Conservation (phyloP, 805 yeast genomes). For the Spathaspora boniae region DNA sequence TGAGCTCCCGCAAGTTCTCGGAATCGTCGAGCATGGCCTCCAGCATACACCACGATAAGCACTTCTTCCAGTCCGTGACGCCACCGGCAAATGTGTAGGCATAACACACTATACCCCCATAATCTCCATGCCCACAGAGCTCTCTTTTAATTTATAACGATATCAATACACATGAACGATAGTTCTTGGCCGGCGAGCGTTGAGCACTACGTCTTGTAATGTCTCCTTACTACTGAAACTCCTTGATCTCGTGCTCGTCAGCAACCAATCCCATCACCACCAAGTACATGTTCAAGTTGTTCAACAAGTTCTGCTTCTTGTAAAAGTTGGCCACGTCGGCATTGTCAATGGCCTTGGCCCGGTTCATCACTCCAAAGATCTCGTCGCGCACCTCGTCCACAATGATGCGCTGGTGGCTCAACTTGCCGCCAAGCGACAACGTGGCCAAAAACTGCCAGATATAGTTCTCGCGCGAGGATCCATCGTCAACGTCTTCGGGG, state of each 20-base stretch:
- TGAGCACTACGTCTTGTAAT: neutral
- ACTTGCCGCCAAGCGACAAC: slow-evolving; percentile 83
- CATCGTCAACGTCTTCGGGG: slow-evolving; percentile 50
- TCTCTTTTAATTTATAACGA: no score
- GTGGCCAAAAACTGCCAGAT: slow-evolving; percentile 98
- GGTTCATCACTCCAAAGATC: slow-evolving; percentile 81
- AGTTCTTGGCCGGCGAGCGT: no score
- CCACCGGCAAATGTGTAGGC: no score
- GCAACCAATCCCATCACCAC: slow-evolving; percentile 97
- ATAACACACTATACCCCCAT: no score
- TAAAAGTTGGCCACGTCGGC: slow-evolving; percentile 43
- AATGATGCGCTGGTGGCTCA: slow-evolving; percentile 87
- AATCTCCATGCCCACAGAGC: no score
- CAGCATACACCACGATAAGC: no score
- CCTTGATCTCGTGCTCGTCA: slow-evolving; percentile 82
- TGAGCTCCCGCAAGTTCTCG: no score
- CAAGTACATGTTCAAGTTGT: slow-evolving; percentile 84
- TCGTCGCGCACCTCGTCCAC: slow-evolving; percentile 93
- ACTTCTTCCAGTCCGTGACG: no score
- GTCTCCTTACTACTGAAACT: slow-evolving; percentile 37
- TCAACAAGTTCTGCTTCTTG: slow-evolving; percentile 57
- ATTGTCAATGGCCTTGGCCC: slow-evolving; percentile 62
- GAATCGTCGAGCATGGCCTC: no score
- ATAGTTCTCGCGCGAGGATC: slow-evolving; percentile 53
- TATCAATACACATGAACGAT: no score